Evolutionary conservation across 192 early-diverging fungal genomes (phyloP).

Genomic region (Tieghemiomyces parasiticus): DNA sequence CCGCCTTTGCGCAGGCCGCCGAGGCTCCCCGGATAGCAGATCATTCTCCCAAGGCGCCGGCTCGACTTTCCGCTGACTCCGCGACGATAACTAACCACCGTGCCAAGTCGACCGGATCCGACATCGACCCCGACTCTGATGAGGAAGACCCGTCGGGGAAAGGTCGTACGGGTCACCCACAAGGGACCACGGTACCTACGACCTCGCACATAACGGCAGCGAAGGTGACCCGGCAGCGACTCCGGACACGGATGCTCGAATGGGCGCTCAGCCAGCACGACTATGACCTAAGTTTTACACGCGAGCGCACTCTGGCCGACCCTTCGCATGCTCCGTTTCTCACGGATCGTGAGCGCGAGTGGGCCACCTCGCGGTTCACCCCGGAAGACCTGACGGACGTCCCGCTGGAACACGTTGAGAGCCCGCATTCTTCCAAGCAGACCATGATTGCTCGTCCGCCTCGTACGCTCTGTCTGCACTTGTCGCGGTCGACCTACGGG

Average conservation of each 20-base stretch:
- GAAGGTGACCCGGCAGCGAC: too few species aligned
- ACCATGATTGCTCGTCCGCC: constrained; percentile 80
- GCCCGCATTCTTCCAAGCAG: constrained; percentile 46
- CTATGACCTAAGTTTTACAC: background rate
- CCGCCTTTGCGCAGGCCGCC: too few species aligned
- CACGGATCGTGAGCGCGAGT: background rate
- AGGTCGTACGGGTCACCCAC: too few species aligned
- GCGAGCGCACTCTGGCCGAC: too few species aligned
- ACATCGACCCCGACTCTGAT: background rate
- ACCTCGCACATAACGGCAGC: too few species aligned
- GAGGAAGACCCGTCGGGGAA: too few species aligned
- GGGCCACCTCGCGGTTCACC: background rate
- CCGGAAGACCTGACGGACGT: constrained; percentile 19
- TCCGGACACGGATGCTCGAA: background rate
- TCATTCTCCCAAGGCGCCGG: background rate
- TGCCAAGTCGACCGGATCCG: background rate
- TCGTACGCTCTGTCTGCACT: constrained; percentile 61
- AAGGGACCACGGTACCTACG: too few species aligned
- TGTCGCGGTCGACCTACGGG: constrained; percentile 68
- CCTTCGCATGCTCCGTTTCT: background rate
- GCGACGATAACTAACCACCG: too few species aligned
- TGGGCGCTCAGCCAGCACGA: background rate
- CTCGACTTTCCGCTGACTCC: too few species aligned
- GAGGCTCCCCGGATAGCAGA: too few species aligned
- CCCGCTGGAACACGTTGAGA: constrained; percentile 15